These are phyloP conservation scores for Marasmius tenuissimus DNA, from an alignment of 1,284 basidiomycete genomes.

Conservation along the genomic window DNA sequence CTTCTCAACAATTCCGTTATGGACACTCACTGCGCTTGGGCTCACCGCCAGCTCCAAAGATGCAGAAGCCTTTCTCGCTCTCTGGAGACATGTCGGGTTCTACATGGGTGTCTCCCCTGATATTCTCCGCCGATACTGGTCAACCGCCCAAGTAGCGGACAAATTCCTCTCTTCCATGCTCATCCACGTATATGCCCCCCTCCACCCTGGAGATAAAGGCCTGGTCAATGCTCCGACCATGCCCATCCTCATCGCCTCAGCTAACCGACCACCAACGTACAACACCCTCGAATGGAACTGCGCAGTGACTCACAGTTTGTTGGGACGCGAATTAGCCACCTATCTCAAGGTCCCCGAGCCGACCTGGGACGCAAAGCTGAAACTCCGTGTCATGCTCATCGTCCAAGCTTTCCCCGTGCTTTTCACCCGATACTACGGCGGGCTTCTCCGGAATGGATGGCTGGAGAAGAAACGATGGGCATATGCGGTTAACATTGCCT, in stretches of 20 bases:
- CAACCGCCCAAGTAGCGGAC: slow-evolving; percentile 27
- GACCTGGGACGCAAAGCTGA: slow-evolving; percentile 15
- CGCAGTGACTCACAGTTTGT: slow-evolving; percentile 34
- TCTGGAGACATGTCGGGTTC: slow-evolving; percentile 48
- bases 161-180: slow-evolving; percentile 40
- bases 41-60: slow-evolving; percentile 25
- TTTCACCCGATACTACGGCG: slow-evolving; percentile 25
- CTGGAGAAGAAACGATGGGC: slow-evolving; percentile 26
- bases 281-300: slow-evolving; percentile 38
- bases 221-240: slow-evolving; percentile 34
- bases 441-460: slow-evolving; percentile 33
- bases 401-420: slow-evolving; percentile 28
- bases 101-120: slow-evolving; percentile 43
- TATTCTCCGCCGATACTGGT: slow-evolving; percentile 37
- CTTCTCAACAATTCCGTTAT: slow-evolving; percentile 43
- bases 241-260: slow-evolving; percentile 39
- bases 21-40: slow-evolving; percentile 36
- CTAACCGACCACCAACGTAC: slow-evolving; percentile 35
- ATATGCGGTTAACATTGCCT: slow-evolving; percentile 29
- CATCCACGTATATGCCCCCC: slow-evolving; percentile 34
- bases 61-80: slow-evolving; percentile 33
- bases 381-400: slow-evolving; percentile 23
- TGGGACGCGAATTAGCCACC: slow-evolving; percentile 31
- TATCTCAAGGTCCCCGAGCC: slow-evolving; percentile 32
- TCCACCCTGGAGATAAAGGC: slow-evolving; percentile 16